phyloP scores from a whole-genome alignment of 768 basidiomycete genomes.

The Boletus tomentosulus region DNA sequence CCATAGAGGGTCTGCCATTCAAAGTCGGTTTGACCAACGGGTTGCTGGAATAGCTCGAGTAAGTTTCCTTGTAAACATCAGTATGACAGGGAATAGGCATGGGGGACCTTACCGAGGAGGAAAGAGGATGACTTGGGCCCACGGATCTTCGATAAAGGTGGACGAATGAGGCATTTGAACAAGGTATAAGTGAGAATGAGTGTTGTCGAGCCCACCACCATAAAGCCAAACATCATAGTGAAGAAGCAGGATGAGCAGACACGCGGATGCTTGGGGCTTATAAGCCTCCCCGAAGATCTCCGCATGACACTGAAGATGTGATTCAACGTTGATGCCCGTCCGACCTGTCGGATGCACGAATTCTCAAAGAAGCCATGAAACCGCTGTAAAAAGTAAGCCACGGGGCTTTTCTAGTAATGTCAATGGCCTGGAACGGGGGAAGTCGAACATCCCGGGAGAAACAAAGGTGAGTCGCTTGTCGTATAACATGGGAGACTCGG shows the following conservation, averaged over 20 bases:
- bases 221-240: constrained; percentile 9
- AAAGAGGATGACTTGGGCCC: neutral
- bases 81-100: neutral
- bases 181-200: constrained; percentile 1
- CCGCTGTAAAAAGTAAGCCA: neutral
- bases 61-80: constrained; percentile 6
- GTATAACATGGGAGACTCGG: too few relatives aligned
- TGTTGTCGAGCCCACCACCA: constrained; percentile 1
- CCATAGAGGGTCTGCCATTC: constrained; percentile 31
- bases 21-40: constrained; percentile 23
- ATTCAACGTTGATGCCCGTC: neutral
- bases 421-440: too few relatives aligned
- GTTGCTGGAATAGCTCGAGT: constrained; percentile 22
- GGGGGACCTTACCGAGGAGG: neutral
- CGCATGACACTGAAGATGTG: constrained; percentile 13
- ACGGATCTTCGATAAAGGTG: neutral
- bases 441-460: too few relatives aligned
- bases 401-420: too few relatives aligned
- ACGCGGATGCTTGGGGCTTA: neutral
- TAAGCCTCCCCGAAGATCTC: neutral
- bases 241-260: neutral
- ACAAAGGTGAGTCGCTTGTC: too few relatives aligned
- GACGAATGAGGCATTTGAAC: neutral
- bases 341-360: neutral
- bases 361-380: neutral